Percentiles rank a stretch among this genome's conserved stretches.
Evolutionary conservation across 2,329 filamentous ascomycete genomes (phyloP).

Genomic region (Fusarium graminum): DNA sequence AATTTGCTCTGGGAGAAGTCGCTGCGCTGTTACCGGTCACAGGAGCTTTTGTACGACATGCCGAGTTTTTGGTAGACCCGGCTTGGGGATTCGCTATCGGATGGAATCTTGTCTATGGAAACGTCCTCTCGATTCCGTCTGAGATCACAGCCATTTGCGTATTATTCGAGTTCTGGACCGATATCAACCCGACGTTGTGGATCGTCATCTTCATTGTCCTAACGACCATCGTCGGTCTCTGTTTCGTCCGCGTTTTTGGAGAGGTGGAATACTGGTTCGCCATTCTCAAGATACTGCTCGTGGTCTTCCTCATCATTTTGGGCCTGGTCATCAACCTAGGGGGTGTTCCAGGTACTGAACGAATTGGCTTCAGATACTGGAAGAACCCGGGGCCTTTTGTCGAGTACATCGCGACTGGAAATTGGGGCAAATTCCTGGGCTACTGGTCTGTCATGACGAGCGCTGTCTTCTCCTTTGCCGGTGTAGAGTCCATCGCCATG

Average conservation of each 20-base stretch:
- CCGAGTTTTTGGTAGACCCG: constrained; percentile 65
- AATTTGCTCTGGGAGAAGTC: constrained; percentile 66
- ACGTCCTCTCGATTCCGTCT: constrained; percentile 64
- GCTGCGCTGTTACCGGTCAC: constrained; percentile 60
- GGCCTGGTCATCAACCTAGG: constrained; percentile 56
- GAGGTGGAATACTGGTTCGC: constrained; percentile 67
- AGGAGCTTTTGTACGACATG: constrained; percentile 64
- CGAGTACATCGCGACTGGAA: constrained; percentile 69
- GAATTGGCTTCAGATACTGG: constrained; percentile 47
- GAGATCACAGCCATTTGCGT: constrained; percentile 62
- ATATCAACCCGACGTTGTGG: constrained; percentile 48
- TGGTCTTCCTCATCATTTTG: constrained; percentile 64
- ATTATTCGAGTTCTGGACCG: constrained; percentile 56
- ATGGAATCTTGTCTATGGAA: constrained; percentile 66
- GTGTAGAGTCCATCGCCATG: constrained; percentile 73
- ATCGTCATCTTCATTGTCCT: constrained; percentile 47
- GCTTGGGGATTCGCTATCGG: constrained; percentile 68
- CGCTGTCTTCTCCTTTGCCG: constrained; percentile 77
- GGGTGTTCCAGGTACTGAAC: constrained; percentile 40
- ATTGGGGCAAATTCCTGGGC: constrained; percentile 75
- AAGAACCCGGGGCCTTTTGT: constrained; percentile 76
- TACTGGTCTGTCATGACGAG: constrained; percentile 73
- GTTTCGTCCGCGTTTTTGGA: constrained; percentile 64
- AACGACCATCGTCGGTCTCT: constrained; percentile 50
- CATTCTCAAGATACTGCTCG: constrained; percentile 63